Percentiles rank a stretch among this genome's conserved stretches.
Evolutionary conservation across 495 filamentous ascomycete species (phyloP).

Genomic region (Tuber calosporum): DNA sequence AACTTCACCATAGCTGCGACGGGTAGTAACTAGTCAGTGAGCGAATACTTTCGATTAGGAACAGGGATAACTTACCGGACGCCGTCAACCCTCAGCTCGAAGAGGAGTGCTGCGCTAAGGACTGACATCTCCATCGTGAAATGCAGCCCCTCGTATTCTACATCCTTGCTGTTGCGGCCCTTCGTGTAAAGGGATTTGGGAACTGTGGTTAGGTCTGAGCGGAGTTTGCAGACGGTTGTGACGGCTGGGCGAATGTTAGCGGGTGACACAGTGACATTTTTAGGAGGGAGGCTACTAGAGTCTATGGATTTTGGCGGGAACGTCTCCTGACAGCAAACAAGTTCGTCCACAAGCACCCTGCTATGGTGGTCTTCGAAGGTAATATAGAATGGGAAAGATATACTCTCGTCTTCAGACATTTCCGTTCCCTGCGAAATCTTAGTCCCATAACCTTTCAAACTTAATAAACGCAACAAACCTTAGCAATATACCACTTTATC

Average conservation of each 20-base stretch:
- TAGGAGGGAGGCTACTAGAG: conserved; percentile 14
- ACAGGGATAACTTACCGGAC: conserved; percentile 49
- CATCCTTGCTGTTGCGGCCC: conserved; percentile 60
- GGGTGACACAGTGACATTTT: background rate
- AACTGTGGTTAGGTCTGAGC: conserved; percentile 66
- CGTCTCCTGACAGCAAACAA: conserved; percentile 33
- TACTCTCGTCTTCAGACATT: conserved; percentile 38
- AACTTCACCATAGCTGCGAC: conserved; percentile 33
- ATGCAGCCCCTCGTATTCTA: conserved; percentile 69
- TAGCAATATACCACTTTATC: conserved; percentile 40
- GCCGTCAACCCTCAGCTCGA: conserved; percentile 68
- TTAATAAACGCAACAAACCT: conserved; percentile 15
- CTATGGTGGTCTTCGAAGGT: conserved; percentile 37
- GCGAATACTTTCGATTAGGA: background rate
- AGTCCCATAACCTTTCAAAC: background rate
- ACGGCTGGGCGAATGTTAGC: conserved; percentile 21
- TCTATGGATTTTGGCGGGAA: conserved; percentile 36
- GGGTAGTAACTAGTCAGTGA: conserved; percentile 5
- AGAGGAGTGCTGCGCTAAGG: conserved; percentile 60
- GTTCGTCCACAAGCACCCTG: conserved; percentile 30
- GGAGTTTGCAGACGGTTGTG: conserved; percentile 57
- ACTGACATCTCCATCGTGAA: conserved; percentile 73
- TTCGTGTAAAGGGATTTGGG: conserved; percentile 60
- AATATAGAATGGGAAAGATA: conserved; percentile 38
- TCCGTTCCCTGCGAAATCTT: conserved; percentile 25